Evolutionary conservation across 495 filamentous ascomycete genomes (phyloP), one percentile per base, ranked within the genome.

Genomic region (Bacidia gigantensis): DNA sequence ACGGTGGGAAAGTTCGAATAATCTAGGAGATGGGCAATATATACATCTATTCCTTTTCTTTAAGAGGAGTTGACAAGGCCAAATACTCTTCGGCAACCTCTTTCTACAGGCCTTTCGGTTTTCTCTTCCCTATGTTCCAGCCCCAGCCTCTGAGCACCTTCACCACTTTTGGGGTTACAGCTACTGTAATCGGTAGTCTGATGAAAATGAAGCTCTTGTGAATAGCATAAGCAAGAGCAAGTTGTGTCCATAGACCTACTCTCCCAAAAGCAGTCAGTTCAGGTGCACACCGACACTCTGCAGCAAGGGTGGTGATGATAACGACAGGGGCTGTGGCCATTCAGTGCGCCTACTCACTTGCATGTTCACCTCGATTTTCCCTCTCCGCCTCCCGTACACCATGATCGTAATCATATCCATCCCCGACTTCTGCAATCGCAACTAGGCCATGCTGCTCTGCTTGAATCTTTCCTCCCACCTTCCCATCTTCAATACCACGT

Each of bases 191-290:
- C 2, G 92, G 92, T 2, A 98, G 84, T 9, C 92, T 77, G 50
- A 97, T 67, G 65, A 99, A 95, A 49, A 99, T 95, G 66, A 98
- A 89, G 56, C 84, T 92, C 68, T 99, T 99, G 72, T 99, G 92
- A 48, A 99, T 83, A 0, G 90, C 92, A 59, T 99, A 99, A 3
- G 92, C 93, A 12, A 99, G 77, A 12, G 84, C 92, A 23, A 97
- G 70, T 59, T 96, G 89, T 2, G 92, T 99, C 81, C 81, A 84
- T 41, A 87, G 69, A 57, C 79, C 83, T 86, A 46, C 11, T 26
- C 24, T 42, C 43, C 57, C 43, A 22, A 23, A n/a, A 14, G 24
- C 11, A 32, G 26, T 26, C 18, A 47, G n/a, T n/a, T n/a, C n/a
- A n/a, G n/a, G n/a, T n/a, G n/a, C n/a, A n/a, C n/a, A n/a, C n/a